These are phyloP conservation scores for Botrytis aclada DNA, from an alignment of 2,329 filamentous ascomycete species.

Conservation along the genomic window DNA sequence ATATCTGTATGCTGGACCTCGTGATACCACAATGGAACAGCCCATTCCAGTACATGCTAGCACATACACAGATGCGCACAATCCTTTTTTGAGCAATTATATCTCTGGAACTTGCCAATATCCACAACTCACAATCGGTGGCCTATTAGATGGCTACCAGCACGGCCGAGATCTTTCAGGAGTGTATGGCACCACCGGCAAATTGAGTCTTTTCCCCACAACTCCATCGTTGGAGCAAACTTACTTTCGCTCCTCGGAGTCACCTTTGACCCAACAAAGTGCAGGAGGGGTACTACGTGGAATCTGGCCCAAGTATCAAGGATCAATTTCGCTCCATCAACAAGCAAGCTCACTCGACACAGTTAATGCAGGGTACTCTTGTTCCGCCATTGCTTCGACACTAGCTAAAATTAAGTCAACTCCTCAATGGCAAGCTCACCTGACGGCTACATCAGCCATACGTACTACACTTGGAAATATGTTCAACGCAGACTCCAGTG, in stretches of 20 bases:
- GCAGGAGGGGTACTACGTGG: constrained; percentile 42
- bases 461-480: constrained; percentile 37
- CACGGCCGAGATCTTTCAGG: constrained; percentile 40
- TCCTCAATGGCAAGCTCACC: constrained; percentile 39
- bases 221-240: constrained; percentile 35
- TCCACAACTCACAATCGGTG: constrained; percentile 42
- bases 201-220: constrained; percentile 37
- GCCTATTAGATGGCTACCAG: constrained; percentile 40
- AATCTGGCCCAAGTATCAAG: constrained; percentile 38
- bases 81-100: constrained; percentile 37
- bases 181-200: constrained; percentile 34
- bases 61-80: constrained; percentile 39
- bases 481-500: constrained; percentile 35
- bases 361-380: constrained; percentile 40
- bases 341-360: constrained; percentile 40
- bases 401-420: constrained; percentile 36
- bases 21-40: constrained; percentile 20
- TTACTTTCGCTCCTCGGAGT: constrained; percentile 41
- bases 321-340: constrained; percentile 40
- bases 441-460: constrained; percentile 36
- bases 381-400: constrained; percentile 30
- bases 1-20: constrained; percentile 39
- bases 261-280: constrained; percentile 39
- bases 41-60: constrained; percentile 39
- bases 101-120: constrained; percentile 41